A percentile compares a stretch with the other conserved stretches of the same genome.
Evolutionary conservation across 2,329 filamentous ascomycete genomes (phyloP).

Genomic region (Aspergillus spinulosporus): DNA sequence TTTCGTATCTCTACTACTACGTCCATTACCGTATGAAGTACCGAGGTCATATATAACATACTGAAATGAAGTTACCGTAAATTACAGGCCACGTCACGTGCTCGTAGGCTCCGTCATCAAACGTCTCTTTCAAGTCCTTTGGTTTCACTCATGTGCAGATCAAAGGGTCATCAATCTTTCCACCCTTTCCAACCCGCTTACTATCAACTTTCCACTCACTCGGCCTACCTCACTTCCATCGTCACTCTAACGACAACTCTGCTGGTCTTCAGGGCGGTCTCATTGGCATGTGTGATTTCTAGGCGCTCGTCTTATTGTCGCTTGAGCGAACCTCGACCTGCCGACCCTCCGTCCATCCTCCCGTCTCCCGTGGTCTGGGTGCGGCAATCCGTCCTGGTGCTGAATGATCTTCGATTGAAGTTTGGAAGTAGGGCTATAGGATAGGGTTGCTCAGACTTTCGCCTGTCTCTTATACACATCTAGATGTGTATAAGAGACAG

Average conservation of each 20-base stretch:
- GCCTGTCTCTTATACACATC: no score
- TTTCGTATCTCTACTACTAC: no score
- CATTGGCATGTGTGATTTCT: conserved; percentile 38
- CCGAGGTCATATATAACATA: background rate
- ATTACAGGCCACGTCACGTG: conserved; percentile 29
- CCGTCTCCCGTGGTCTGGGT: conserved; percentile 17
- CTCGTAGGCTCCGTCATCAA: conserved; percentile 27
- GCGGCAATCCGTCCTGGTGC: conserved; percentile 14
- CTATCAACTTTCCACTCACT: conserved; percentile 23
- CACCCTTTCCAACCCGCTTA: conserved; percentile 20
- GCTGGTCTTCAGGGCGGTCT: conserved; percentile 18
- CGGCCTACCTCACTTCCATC: conserved; percentile 1
- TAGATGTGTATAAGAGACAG: no score
- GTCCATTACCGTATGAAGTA: background rate
- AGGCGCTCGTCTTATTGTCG: conserved; percentile 32
- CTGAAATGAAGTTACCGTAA: conserved; percentile 10
- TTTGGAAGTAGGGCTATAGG: conserved; percentile 13
- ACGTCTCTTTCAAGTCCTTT: conserved; percentile 22
- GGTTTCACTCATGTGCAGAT: conserved; percentile 23
- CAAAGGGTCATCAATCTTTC: conserved; percentile 27
- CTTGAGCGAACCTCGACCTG: conserved; percentile 37
- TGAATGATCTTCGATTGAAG: conserved; percentile 13
- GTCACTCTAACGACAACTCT: conserved; percentile 18
- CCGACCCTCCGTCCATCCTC: conserved; percentile 22
- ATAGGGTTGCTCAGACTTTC: conserved; percentile 20